Percentiles rank a stretch among this genome's conserved stretches.
phyloP scores from a whole-genome alignment of 768 basidiomycete genomes.

The Rhizopogon roseolus region DNA sequence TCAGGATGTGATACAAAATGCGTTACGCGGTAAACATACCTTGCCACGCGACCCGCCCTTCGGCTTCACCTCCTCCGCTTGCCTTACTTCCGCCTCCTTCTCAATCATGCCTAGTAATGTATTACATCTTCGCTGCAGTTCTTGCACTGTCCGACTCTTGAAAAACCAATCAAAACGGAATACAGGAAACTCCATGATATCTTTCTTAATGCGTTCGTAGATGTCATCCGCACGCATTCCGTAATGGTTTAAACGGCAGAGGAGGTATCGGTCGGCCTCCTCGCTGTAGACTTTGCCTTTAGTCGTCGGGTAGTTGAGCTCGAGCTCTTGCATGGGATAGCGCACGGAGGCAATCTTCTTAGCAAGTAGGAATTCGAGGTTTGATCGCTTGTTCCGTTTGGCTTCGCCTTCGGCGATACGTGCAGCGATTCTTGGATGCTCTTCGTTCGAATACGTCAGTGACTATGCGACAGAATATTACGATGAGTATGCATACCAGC shows the following conservation, averaged over 20 bases:
- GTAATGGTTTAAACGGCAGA: conserved; percentile 86
- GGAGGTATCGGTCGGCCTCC: conserved; percentile 93
- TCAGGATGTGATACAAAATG: conserved; percentile 1
- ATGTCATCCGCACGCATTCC: conserved; percentile 87
- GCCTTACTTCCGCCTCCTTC: conserved; percentile 74
- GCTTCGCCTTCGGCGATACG: conserved; percentile 87
- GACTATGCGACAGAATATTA: background rate
- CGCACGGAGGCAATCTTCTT: conserved; percentile 79
- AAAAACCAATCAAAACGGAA: conserved; percentile 99
- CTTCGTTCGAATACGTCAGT: conserved; percentile 27
- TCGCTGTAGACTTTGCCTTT: conserved; percentile 97
- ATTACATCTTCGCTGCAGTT: conserved; percentile 82
- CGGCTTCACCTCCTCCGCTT: conserved; percentile 62
- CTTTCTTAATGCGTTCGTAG: conserved; percentile 93
- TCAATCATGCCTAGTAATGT: conserved; percentile 88
- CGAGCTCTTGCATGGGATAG: conserved; percentile 96
- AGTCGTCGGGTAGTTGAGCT: conserved; percentile 91
- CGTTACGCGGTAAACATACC: conserved; percentile 32
- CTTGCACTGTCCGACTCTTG: conserved; percentile 88
- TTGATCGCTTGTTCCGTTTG: conserved; percentile 82
- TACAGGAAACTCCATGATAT: conserved; percentile 94
- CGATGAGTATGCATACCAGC: conserved; percentile 46
- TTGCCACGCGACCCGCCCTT: conserved; percentile 59
- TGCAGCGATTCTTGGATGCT: conserved; percentile 75
- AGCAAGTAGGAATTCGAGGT: conserved; percentile 71